Evolutionary conservation across 169 alveolate genomes (phyloP), one percentile per base, ranked within the genome.

Genomic region (Cryptosporidium parvum): DNA sequence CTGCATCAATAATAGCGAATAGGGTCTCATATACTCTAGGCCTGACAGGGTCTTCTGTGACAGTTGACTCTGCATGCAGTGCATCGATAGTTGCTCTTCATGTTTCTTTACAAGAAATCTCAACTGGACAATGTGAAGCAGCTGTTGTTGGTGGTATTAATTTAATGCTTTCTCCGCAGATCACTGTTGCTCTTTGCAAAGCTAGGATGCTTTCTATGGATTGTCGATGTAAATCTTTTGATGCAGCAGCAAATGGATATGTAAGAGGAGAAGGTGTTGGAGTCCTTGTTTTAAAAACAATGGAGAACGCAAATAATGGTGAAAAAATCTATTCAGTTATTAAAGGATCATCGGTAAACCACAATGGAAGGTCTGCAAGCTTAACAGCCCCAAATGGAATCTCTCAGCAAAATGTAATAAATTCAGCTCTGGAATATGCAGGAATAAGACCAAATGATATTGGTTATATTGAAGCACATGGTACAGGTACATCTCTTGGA

Each of bases 61-160:
- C 96, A 1, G 93, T 94, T 51, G 96, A 94, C 45, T 93, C 96
- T n/a, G 96, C 96, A 6, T 94, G 96, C 62, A 92, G 95, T 16
- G 93, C 96, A n/a, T 93, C 96, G 18, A 91, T 94, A 39, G 95
- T 93, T 39, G 96, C 96, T 6, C 86, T 93, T 33, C 94, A 94
- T 69, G 86, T 93, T n/a, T 95, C 95, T 33, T 75, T 86, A 21
- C 91, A 84, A 44, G 94, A 91, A 18, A 59, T 94, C 9, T 70
- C 92, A 8, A 58, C 91, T n/a, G 93, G 93, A 10, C 85, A 93
- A 62, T 94, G 96, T 85, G 72, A 56, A 21, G 91, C 93, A 16
- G 95, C 95, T 2, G 93, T 85, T 56, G 94, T 91, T 35, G 93
- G 93, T 8, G 96, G 96, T 9, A 94, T 93, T 23, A 93, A 93